A percentile compares a stretch with the other conserved stretches of the same genome.
Evolutionary conservation across 208 protist species (phyloP).

Genomic region (Plasmodiophora brassicae): DNA sequence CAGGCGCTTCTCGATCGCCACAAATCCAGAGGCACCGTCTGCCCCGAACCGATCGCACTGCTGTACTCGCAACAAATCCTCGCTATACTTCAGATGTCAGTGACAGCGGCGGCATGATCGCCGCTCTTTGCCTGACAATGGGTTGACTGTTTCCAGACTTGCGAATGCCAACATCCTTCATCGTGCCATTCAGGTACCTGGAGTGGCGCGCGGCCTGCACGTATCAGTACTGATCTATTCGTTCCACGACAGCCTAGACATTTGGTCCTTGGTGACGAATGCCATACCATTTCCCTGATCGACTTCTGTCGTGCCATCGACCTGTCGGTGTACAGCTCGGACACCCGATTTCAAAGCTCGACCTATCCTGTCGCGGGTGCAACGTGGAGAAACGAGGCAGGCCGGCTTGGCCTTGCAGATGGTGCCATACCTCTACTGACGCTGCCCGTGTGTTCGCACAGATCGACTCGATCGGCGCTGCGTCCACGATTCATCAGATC

Average conservation of each 20-base stretch:
- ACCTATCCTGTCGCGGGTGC: not conserved
- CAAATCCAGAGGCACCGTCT: not conserved
- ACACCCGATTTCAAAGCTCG: not conserved
- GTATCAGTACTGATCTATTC: no score
- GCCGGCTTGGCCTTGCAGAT: not conserved
- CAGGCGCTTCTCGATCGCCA: not conserved
- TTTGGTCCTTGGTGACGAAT: not conserved
- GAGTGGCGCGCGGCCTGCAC: no score
- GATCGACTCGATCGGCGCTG: not conserved
- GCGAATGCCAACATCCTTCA: not conserved
- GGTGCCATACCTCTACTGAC: not conserved
- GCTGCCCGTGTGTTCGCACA: not conserved
- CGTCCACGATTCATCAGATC: slow-evolving; percentile 15
- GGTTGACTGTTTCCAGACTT: no score
- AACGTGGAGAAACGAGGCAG: slow-evolving; percentile 12
- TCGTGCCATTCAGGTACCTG: not conserved
- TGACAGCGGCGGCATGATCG: not conserved
- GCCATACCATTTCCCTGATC: not conserved
- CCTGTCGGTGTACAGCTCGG: not conserved
- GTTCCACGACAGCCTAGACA: no score
- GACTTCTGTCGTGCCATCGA: not conserved
- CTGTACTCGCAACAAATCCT: slow-evolving; percentile 24
- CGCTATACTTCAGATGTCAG: slow-evolving; percentile 14
- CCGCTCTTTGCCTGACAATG: not conserved
- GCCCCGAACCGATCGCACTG: not conserved